Percentiles rank a stretch among this genome's conserved stretches.
phyloP scores from a whole-genome alignment of 371 early-diverging fungal species.

The Mortierella sp. region DNA sequence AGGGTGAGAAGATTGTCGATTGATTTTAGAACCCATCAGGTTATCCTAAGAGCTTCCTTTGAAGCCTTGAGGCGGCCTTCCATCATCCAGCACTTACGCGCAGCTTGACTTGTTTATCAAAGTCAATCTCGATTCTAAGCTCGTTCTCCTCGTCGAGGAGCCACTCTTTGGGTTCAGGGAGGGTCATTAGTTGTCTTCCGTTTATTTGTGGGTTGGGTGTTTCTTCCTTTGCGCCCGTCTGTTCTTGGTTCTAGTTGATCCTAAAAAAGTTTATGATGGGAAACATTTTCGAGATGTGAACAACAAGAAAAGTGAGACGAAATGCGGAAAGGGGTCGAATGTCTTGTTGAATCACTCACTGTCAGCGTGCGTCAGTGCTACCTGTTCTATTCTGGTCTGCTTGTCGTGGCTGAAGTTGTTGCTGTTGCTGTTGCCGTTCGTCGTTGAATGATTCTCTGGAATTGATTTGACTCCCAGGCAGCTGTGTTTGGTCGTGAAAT shows the following conservation, averaged over 20 bases:
- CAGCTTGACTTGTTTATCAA: constrained; percentile 60
- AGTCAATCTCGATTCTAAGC: constrained; percentile 71
- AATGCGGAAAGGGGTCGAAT: neutral
- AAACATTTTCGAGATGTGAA: neutral
- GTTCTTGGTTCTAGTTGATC: neutral
- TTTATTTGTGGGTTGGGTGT: neutral
- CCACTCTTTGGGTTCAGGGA: constrained; percentile 62
- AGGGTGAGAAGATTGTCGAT: neutral
- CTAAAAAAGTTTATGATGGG: neutral
- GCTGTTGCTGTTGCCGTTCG: neutral
- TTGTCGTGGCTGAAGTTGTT: neutral
- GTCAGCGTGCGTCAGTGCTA: neutral
- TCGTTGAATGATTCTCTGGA: neutral
- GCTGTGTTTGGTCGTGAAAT: neutral
- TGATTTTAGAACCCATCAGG: too few relatives aligned
- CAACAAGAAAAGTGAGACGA: neutral
- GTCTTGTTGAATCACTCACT: neutral
- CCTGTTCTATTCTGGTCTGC: neutral
- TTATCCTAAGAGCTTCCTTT: too few relatives aligned
- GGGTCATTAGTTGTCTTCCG: neutral
- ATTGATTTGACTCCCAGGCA: neutral
- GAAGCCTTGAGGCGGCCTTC: too few relatives aligned
- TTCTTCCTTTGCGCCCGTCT: neutral
- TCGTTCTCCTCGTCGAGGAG: constrained; percentile 64
- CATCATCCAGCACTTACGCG: constrained; percentile 46